A percentile compares a stretch with the other conserved stretches of the same genome.
These are phyloP conservation scores for Lepiota brunneoincarnata DNA, from an alignment of 768 basidiomycete species.

Conservation along the genomic window DNA sequence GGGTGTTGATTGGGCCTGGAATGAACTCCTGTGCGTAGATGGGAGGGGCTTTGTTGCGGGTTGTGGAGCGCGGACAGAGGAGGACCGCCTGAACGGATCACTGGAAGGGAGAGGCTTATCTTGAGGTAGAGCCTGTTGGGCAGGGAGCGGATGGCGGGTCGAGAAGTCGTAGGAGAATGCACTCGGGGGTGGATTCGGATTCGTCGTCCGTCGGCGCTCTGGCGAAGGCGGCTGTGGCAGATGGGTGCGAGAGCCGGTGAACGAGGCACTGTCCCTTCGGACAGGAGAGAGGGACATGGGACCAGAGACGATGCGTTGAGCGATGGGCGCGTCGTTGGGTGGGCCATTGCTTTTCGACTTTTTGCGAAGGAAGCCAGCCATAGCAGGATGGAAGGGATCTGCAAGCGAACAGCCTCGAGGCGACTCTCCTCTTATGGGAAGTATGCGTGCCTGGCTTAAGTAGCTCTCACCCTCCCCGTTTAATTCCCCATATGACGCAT, in stretches of 20 bases:
- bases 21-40: constrained; percentile 4
- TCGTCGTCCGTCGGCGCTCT: not conserved
- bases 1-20: not conserved
- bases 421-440: too few relatives aligned
- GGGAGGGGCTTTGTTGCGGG: constrained; percentile 7
- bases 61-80: constrained; percentile 12
- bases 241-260: not conserved
- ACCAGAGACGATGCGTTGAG: constrained; percentile 31
- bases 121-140: constrained; percentile 16
- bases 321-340: constrained; percentile 12
- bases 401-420: constrained; percentile 25
- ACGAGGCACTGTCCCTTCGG: constrained; percentile 19
- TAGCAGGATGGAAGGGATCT: constrained; percentile 26
- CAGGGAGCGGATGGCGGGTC: constrained; percentile 3
- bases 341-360: constrained; percentile 33
- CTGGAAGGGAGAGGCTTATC: constrained; percentile 25
- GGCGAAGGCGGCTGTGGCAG: not conserved
- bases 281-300: constrained; percentile 33
- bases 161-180: not conserved
- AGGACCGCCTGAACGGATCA: constrained; percentile 11
- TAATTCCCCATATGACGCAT: too few relatives aligned
- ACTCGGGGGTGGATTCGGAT: not conserved
- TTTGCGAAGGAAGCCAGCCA: constrained; percentile 58
- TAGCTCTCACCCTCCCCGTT: too few relatives aligned
- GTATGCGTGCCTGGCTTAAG: too few relatives aligned